Evolutionary conservation across 1,284 basidiomycete species (phyloP).

Genomic region (Golubevia pallescens): DNA sequence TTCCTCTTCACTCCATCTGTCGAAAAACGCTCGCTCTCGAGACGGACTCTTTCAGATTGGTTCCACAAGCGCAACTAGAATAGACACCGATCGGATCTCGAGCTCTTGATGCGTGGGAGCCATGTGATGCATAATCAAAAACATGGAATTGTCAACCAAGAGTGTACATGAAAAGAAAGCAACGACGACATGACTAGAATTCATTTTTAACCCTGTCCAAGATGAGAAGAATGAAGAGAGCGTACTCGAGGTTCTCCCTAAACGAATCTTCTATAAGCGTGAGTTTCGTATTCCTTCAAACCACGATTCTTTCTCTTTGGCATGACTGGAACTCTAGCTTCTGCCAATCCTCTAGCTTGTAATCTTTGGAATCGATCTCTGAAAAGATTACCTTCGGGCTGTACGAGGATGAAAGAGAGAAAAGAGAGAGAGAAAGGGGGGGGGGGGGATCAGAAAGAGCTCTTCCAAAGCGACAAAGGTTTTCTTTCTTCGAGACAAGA

Average conservation of each 20-base stretch:
- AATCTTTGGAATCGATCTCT: conserved; percentile 82
- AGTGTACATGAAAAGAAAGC: too few relatives aligned
- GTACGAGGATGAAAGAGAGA: background rate
- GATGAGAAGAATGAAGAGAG: too few relatives aligned
- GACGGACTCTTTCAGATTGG: too few relatives aligned
- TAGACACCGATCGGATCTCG: too few relatives aligned
- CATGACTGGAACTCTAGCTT: conserved; percentile 71
- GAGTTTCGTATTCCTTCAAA: conserved; percentile 27
- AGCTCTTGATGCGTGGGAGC: too few relatives aligned
- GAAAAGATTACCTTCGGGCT: conserved; percentile 94
- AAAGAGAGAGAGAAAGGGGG: background rate
- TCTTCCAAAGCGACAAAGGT: background rate
- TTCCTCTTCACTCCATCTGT: too few relatives aligned
- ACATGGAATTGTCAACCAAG: too few relatives aligned
- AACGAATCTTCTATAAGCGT: conserved; percentile 38
- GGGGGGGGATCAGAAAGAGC: background rate
- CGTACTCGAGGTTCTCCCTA: conserved; percentile 2
- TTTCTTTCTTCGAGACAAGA: background rate
- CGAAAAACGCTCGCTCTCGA: too few relatives aligned
- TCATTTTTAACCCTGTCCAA: too few relatives aligned
- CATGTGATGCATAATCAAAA: too few relatives aligned
- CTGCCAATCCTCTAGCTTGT: conserved; percentile 78
- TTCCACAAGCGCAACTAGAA: too few relatives aligned
- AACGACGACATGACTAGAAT: too few relatives aligned
- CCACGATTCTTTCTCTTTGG: conserved; percentile 16